Percentiles rank a stretch among this genome's conserved stretches.
Evolutionary conservation across 306 rosid species (phyloP).

Genomic region (Vigna angularis): DNA sequence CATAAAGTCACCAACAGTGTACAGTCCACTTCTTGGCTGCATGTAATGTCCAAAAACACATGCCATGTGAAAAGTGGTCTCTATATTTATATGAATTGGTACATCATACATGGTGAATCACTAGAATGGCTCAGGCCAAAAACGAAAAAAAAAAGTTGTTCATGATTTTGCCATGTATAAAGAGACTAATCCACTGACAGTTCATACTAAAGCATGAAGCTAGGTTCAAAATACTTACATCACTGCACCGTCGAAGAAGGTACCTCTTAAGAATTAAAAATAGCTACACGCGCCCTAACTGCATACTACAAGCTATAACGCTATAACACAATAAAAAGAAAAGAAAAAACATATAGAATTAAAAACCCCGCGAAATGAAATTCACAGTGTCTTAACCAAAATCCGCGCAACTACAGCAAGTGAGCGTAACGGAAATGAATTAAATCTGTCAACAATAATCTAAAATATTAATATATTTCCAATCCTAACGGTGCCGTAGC

Average conservation of each 20-base stretch:
- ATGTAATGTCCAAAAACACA: constrained; percentile 7
- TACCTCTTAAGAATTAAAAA: background rate
- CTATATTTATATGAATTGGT: background rate
- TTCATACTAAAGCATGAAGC: constrained; percentile 18
- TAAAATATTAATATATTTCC: background rate
- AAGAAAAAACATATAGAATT: background rate
- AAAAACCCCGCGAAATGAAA: constrained; percentile 22
- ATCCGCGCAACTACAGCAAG: background rate
- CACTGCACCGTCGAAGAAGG: constrained; percentile 8
- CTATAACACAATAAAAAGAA: background rate
- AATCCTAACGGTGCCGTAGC: constrained; percentile 7
- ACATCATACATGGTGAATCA: background rate
- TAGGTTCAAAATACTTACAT: constrained; percentile 4
- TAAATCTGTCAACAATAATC: background rate
- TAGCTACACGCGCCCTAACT: constrained; percentile 1
- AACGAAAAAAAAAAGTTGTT: background rate
- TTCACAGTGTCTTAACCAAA: background rate
- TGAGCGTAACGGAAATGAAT: background rate
- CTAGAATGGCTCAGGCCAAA: background rate
- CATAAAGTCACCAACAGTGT: constrained; percentile 95
- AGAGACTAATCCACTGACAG: background rate
- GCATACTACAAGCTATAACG: background rate
- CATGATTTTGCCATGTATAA: constrained; percentile 25
- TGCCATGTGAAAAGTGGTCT: constrained; percentile 32
- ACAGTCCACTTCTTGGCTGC: constrained; percentile 72